These are phyloP conservation scores for Globisporangium nagaii DNA, from an alignment of 352 stramenopile species.

Conservation along the genomic window DNA sequence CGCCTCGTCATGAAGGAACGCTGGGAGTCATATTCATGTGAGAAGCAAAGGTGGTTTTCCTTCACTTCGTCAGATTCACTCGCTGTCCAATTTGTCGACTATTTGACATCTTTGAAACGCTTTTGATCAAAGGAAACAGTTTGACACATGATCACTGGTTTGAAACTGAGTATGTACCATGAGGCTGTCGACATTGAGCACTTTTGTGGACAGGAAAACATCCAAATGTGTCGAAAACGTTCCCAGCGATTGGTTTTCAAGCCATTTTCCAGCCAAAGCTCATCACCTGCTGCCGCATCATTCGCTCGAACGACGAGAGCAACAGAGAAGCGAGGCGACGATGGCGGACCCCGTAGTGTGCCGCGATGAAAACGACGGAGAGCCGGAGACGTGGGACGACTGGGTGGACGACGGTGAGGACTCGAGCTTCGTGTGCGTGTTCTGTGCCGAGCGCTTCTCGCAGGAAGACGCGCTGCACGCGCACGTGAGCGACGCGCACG, in stretches of 20 bases:
- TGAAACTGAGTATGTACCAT: too few species aligned
- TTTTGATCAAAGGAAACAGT: too few species aligned
- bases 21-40: too few species aligned
- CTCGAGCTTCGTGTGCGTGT: constrained; percentile 56
- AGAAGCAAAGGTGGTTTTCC: too few species aligned
- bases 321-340: not conserved
- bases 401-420: constrained; percentile 70
- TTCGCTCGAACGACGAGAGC: not conserved
- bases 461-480: constrained; percentile 47
- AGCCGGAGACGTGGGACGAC: constrained; percentile 76
- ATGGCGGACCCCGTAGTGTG: constrained; percentile 14
- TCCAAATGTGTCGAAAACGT: constrained; percentile 5
- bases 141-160: too few species aligned
- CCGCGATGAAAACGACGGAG: constrained; percentile 22
- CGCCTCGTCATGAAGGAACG: too few species aligned
- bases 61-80: too few species aligned
- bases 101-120: too few species aligned
- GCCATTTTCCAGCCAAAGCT: constrained; percentile 7
- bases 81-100: too few species aligned
- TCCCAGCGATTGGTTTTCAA: constrained; percentile 7
- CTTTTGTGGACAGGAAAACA: too few species aligned
- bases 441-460: constrained; percentile 49
- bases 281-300: not conserved
- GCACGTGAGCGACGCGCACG: constrained; percentile 47
- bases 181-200: too few species aligned